Base-by-base conservation (phyloP, 2,329 filamentous ascomycete species). In the Dendryphion nanum region DNA sequence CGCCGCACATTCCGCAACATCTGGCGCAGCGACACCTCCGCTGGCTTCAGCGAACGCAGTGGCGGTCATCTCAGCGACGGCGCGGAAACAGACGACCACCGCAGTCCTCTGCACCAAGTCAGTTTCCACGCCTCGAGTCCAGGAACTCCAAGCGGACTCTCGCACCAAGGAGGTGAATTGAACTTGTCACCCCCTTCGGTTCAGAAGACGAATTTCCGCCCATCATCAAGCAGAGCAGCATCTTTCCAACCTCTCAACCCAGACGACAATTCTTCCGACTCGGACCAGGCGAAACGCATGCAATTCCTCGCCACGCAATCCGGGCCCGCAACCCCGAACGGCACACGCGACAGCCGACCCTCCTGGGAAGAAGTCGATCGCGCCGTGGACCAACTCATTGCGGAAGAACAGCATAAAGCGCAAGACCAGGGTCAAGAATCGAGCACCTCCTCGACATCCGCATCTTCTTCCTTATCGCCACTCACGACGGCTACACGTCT, bases 251-350 rank as follows among this genome's bases (percentile, higher is more conserved):
- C 29, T 8, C 4, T 2, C 8, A 8, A 26, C 10, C 3, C 23
- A 8, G n/a, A 26, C 23, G 10, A 8, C 10, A 26, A 24, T n/a
- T 24, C 21, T 7, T 26, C 21, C 21, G 29, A 30, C 16, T n/a
- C 29, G 8, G 13, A n/a, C 16, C 50, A 60, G 41, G 53, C 55
- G 17, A 45, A 51, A 28, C 49, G 59, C 18, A 42, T 61, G 4
- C 46, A 55, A 29, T 59, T 63, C 0, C 45, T 65, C 6, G 63
- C 61, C 34, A 69, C 67, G 6, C 68, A 70, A 44, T 71, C 68
- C 19, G 65, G 68, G 0, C 68, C 70, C 18, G 64, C 67, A 2
- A 71, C 69, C 8, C 69, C 69, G 0, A 64, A 62, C 17, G 70
- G 69, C 0, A 65, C 61, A 12, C 53, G 68, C 18, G 66, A 70